phyloP scores from a whole-genome alignment of 805 yeast species.

The Hanseniaspora nectarophila region DNA sequence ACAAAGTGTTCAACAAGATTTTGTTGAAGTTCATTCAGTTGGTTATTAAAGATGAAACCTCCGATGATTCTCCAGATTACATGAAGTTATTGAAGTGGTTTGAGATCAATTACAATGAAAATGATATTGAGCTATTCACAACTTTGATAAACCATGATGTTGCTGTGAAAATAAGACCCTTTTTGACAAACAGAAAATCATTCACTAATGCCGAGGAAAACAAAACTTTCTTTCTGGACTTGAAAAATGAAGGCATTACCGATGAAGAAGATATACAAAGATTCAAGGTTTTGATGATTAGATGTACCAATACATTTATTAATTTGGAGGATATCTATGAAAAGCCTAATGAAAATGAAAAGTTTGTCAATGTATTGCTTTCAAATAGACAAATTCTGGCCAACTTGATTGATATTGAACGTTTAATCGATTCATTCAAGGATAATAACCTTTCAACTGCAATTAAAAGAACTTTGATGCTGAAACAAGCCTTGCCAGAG shows the following conservation, averaged over 20 bases:
- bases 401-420: background rate
- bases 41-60: background rate
- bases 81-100: conserved; percentile 1
- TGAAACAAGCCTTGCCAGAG: background rate
- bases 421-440: background rate
- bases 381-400: background rate
- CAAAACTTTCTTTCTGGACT: background rate
- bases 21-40: background rate
- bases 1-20: background rate
- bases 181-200: conserved; percentile 6
- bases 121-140: background rate
- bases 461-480: background rate
- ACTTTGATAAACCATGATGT: background rate
- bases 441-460: background rate
- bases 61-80: background rate
- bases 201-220: background rate
- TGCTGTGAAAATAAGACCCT: conserved; percentile 4
- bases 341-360: background rate
- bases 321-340: background rate
- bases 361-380: background rate
- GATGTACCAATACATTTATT: conserved; percentile 1
- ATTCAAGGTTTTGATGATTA: conserved; percentile 6
- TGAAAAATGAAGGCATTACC: background rate
- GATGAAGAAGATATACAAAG: background rate
- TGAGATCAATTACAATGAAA: background rate